A percentile compares a stretch with the other conserved stretches of the same genome.
Evolutionary conservation across 768 basidiomycete genomes (phyloP).

Genomic region (Russula dissimulans): DNA sequence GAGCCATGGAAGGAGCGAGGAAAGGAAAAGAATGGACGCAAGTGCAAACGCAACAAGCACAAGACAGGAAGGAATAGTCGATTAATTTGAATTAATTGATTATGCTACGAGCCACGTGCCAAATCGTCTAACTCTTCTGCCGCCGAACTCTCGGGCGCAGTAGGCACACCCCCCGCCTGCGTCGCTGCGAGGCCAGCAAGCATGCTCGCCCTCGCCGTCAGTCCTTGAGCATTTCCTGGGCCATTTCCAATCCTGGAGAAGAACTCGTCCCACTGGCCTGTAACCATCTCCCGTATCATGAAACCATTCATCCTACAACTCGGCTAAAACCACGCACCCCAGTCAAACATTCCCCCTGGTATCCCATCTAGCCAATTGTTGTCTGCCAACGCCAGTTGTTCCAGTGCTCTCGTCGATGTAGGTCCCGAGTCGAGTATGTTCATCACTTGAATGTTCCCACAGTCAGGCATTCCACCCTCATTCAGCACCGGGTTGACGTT

Average conservation of each 20-base stretch:
- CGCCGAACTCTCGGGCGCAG: no score
- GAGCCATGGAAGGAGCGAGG: slow-evolving; percentile 22
- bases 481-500: slow-evolving; percentile 79
- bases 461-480: slow-evolving; percentile 26
- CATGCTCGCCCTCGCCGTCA: neutral
- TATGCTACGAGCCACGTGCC: no score
- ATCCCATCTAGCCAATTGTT: slow-evolving; percentile 67
- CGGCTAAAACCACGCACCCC: slow-evolving; percentile 42
- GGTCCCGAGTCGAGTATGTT: slow-evolving; percentile 61
- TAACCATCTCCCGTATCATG: neutral
- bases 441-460: slow-evolving; percentile 61
- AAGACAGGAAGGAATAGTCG: no score
- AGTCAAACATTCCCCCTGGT: slow-evolving; percentile 81
- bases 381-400: slow-evolving; percentile 59
- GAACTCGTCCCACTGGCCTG: slow-evolving; percentile 79
- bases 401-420: slow-evolving; percentile 38
- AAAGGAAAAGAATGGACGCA: neutral
- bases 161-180: no score
- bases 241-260: slow-evolving; percentile 41
- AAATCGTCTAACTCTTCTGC: no score
- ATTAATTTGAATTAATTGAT: no score
- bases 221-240: neutral
- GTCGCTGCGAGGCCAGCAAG: neutral
- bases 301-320: slow-evolving; percentile 7
- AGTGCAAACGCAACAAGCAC: no score